phyloP scores from a whole-genome alignment of 495 filamentous ascomycete genomes.

The Penicillium lagena region DNA sequence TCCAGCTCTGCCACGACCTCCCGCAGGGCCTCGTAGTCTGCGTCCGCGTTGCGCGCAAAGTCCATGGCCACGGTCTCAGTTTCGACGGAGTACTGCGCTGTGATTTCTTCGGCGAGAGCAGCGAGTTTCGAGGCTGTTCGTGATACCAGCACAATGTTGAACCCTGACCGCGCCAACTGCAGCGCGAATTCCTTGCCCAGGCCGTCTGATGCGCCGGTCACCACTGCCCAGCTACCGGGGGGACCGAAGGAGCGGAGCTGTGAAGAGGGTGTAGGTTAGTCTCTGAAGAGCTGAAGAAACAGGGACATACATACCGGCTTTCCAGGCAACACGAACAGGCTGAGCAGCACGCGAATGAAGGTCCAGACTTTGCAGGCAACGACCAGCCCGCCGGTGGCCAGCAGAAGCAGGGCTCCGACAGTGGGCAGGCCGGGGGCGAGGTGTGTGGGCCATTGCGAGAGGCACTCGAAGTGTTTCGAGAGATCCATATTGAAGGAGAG shows the following conservation, averaged over 20 bases:
- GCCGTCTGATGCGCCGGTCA: constrained; percentile 95
- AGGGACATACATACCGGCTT: constrained; percentile 40
- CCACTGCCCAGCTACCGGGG: constrained; percentile 87
- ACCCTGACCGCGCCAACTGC: constrained; percentile 84
- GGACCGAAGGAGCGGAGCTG: constrained; percentile 88
- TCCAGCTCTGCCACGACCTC: constrained; percentile 64
- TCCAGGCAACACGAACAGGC: constrained; percentile 71
- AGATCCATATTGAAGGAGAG: constrained; percentile 28
- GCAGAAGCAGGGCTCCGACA: constrained; percentile 26
- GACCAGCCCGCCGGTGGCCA: constrained; percentile 53
- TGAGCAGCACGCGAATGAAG: constrained; percentile 60
- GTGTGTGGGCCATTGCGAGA: constrained; percentile 30
- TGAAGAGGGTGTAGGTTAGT: neutral
- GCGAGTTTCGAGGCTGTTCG: constrained; percentile 88
- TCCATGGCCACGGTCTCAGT: constrained; percentile 84
- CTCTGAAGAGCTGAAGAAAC: neutral
- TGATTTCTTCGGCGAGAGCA: constrained; percentile 67
- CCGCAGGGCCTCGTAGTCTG: constrained; percentile 68
- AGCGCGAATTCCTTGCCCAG: constrained; percentile 94
- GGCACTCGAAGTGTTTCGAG: constrained; percentile 25
- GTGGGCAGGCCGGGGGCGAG: constrained; percentile 34
- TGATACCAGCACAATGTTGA: constrained; percentile 89
- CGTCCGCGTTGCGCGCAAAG: constrained; percentile 69
- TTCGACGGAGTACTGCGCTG: constrained; percentile 56
- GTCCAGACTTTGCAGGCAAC: constrained; percentile 50